These are phyloP conservation scores for Lachnellula occidentalis DNA, from an alignment of 2,329 filamentous ascomycete genomes.

Conservation along the genomic window DNA sequence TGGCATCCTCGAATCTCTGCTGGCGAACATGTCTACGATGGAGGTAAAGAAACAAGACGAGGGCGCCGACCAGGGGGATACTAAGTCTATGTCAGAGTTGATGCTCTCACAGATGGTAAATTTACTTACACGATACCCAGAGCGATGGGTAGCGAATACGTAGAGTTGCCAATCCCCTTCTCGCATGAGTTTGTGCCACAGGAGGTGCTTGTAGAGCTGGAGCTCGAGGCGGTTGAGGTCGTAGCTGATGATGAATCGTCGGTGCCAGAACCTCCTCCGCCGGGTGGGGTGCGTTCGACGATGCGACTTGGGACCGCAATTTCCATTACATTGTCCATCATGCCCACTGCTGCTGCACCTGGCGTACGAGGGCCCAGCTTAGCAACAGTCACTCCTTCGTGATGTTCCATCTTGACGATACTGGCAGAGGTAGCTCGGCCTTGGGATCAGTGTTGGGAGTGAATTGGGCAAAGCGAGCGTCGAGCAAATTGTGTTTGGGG, in stretches of 20 bases:
- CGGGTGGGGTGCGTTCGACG: constrained; percentile 15
- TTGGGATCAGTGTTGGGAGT: constrained; percentile 1
- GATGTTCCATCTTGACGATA: constrained; percentile 19
- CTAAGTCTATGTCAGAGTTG: constrained; percentile 40
- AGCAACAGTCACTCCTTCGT: constrained; percentile 22
- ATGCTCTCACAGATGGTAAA: neutral
- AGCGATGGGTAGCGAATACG: constrained; percentile 60
- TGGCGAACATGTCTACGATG: constrained; percentile 73
- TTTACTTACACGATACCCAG: constrained; percentile 64
- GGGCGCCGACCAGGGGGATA: constrained; percentile 65
- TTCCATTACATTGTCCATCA: constrained; percentile 22
- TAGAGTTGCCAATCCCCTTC: constrained; percentile 49
- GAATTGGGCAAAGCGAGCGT: neutral
- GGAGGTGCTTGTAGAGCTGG: constrained; percentile 22
- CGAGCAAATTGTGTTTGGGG: neutral
- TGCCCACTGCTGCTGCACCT: constrained; percentile 15
- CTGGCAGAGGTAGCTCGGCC: constrained; percentile 9
- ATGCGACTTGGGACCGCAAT: constrained; percentile 22
- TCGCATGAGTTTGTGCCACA: constrained; percentile 47
- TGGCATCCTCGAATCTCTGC: constrained; percentile 68
- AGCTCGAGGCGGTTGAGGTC: constrained; percentile 19
- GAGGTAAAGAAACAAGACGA: constrained; percentile 65
- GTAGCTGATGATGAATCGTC: constrained; percentile 2
- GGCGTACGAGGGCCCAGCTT: constrained; percentile 25
- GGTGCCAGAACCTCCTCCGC: neutral